Evolutionary conservation across 2,329 filamentous ascomycete species (phyloP), one percentile per base, ranked within the genome.

Genomic region (Botrytis paeoniae): DNA sequence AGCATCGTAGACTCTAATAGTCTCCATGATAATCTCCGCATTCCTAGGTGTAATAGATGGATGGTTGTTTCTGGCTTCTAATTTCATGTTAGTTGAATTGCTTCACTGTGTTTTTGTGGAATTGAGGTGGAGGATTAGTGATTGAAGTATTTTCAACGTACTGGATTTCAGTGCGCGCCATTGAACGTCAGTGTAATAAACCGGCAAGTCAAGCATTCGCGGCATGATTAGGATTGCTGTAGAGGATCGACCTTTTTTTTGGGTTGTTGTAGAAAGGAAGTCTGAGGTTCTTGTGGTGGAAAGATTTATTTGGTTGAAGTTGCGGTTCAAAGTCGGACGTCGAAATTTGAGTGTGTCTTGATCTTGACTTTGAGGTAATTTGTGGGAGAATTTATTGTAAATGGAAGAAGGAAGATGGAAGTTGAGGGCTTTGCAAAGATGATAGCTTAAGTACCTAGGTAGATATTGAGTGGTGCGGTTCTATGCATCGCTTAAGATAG

Each of bases 161-260:
- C 65, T 69, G 1, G 22, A 29, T 59, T 68, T 68, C 18, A 69
- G 32, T 59, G 48, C 65, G 65, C 65, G 65, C 65, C 65, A 69
- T 32, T 69, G 48, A 12, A 10, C n/a, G 29, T 69, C 65, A 12
- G n/a, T 69, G 37, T 69, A 69, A 41, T 32, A 12, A 41, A 69
- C 65, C 6, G 20, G n/a, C 1, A 51, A 37, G 16, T n/a, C 65
- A 18, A 69, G 37, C 6, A 69, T 41, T 57, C 65, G 65, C 16
- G 65, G 16, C 65, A 69, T 69, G 18, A 7, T 32, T 35, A 25
- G 18, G 10, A 16, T 32, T 10, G 1, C 32, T 12, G 18, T 12
- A 65, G 29, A 8, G 4, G 12, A 51, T 9, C 51, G 20, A 4
- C 10, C 12, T 14, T 16, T 4, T 8, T 7, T 12, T 39, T 61